Evolutionary conservation across 441 rosid species (phyloP).

Genomic region (Erysimum cheiri): DNA sequence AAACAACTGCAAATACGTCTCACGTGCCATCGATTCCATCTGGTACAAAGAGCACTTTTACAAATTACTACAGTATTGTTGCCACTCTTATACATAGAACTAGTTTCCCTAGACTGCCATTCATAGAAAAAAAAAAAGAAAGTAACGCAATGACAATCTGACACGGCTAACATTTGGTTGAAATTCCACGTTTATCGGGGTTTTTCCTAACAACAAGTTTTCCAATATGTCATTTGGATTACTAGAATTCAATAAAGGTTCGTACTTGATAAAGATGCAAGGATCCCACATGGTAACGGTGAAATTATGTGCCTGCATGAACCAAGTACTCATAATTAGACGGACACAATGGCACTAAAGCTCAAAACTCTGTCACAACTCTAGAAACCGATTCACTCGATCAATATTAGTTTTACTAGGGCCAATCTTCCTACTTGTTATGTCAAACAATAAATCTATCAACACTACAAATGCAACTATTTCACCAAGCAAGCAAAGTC

Average conservation of each 20-base stretch:
- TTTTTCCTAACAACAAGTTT: constrained; percentile 10
- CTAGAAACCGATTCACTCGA: constrained; percentile 15
- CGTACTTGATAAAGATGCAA: constrained; percentile 76
- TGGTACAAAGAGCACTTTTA: constrained; percentile 82
- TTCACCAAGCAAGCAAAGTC: constrained; percentile 12
- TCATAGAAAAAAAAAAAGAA: constrained; percentile 22
- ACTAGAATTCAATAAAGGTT: constrained; percentile 38
- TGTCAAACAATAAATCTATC: constrained; percentile 5
- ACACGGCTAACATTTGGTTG: constrained; percentile 16
- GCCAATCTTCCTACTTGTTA: background rate
- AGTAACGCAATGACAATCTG: constrained; percentile 21
- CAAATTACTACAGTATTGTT: constrained; percentile 55
- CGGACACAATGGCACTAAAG: constrained; percentile 46
- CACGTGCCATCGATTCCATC: constrained; percentile 97
- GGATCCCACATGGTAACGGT: constrained; percentile 56
- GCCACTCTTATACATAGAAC: constrained; percentile 30
- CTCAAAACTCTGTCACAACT: constrained; percentile 42
- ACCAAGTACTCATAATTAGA: constrained; percentile 80
- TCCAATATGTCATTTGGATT: constrained; percentile 12
- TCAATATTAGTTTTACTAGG: background rate
- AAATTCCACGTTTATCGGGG: background rate
- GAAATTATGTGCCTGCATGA: constrained; percentile 97
- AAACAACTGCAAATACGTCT: constrained; percentile 66
- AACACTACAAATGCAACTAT: background rate
- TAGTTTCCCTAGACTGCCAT: constrained; percentile 16